phyloP scores from a whole-genome alignment of 2,329 filamentous ascomycete species.

The Botrytis byssoidea region DNA sequence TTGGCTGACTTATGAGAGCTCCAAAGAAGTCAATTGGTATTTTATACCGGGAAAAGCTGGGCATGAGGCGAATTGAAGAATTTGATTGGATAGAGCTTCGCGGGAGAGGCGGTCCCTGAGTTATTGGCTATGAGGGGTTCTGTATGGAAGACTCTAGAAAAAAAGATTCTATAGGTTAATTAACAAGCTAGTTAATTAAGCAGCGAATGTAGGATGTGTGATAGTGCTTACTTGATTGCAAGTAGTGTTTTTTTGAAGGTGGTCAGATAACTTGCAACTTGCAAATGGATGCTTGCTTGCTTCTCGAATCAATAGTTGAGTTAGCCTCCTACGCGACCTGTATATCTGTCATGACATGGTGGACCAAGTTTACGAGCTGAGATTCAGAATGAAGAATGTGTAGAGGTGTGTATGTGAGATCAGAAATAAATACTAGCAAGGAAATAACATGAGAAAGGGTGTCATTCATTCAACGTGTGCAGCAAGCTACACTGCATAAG shows the following conservation, averaged over 20 bases:
- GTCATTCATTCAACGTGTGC: background rate
- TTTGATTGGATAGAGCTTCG: background rate
- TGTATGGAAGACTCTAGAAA: conserved; percentile 3
- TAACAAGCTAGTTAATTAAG: background rate
- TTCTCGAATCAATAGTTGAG: background rate
- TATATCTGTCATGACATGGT: background rate
- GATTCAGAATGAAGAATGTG: background rate
- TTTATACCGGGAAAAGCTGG: background rate
- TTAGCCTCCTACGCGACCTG: background rate
- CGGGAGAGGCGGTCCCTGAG: background rate
- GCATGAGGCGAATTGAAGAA: background rate
- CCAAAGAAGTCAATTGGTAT: background rate
- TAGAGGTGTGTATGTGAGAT: conserved; percentile 1
- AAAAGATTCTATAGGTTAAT: background rate
- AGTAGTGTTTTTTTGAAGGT: background rate
- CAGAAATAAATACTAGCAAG: background rate
- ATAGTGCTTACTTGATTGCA: conserved; percentile 18
- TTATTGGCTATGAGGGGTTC: conserved; percentile 5
- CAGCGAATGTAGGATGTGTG: background rate
- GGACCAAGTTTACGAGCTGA: conserved; percentile 6
- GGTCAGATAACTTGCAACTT: conserved; percentile 8
- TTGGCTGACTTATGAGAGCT: background rate
- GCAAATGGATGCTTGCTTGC: background rate
- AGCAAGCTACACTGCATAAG: conserved; percentile 12
- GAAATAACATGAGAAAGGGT: background rate